Conservation (phyloP, 1,284 basidiomycete genomes). For the Sphagnurus paluster region DNA sequence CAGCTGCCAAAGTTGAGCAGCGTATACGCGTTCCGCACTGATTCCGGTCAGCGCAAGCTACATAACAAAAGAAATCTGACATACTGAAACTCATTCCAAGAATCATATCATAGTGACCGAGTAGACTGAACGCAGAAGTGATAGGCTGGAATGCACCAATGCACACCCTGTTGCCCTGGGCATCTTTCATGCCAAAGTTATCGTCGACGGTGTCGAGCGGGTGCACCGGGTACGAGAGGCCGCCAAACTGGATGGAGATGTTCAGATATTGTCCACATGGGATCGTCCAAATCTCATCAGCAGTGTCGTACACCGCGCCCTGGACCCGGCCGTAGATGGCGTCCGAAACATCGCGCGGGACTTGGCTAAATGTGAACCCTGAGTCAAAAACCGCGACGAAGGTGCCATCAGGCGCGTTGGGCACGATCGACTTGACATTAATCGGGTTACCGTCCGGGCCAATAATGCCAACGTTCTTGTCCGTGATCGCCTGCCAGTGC, state of each 20-base stretch:
- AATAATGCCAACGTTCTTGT: constrained; percentile 55
- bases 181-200: constrained; percentile 56
- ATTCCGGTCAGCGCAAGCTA: background rate
- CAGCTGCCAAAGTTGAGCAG: constrained; percentile 61
- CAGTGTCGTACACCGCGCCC: constrained; percentile 65
- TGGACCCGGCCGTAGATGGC: constrained; percentile 79
- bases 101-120: constrained; percentile 79
- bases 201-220: constrained; percentile 71
- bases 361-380: constrained; percentile 69
- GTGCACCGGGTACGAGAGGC: constrained; percentile 65
- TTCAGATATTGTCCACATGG: constrained; percentile 74
- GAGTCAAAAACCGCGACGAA: constrained; percentile 76
- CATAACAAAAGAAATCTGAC: constrained; percentile 23
- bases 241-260: constrained; percentile 70
- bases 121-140: constrained; percentile 72
- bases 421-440: constrained; percentile 62
- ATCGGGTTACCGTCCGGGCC: constrained; percentile 73
- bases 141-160: constrained; percentile 80
- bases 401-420: constrained; percentile 57
- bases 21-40: constrained; percentile 71
- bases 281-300: constrained; percentile 64
- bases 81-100: constrained; percentile 78
- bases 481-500: constrained; percentile 74
- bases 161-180: constrained; percentile 61
- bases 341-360: constrained; percentile 72